Conservation (phyloP, 371 early-diverging fungal genomes). For the Circinella minor region DNA sequence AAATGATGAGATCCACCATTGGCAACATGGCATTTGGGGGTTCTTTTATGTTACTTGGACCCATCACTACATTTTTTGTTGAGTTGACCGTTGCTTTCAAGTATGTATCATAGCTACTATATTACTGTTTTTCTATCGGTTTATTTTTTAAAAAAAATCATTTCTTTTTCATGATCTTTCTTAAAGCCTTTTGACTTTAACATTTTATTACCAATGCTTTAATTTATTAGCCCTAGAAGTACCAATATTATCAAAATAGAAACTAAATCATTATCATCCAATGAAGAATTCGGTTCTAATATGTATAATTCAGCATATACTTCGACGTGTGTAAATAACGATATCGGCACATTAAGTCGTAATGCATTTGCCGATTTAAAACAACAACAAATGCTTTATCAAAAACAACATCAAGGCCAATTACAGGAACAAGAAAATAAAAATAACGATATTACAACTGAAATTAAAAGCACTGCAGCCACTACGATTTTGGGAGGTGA, state of each 20-base stretch:
- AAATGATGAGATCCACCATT: not conserved
- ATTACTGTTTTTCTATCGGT: not conserved
- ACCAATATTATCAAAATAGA: not conserved
- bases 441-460: not conserved
- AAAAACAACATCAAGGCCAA: not conserved
- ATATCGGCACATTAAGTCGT: not conserved
- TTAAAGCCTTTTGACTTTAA: no score
- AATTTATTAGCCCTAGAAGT: not conserved
- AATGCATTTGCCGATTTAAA: not conserved
- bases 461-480: not conserved
- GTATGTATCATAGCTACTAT: not conserved
- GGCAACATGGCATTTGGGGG: constrained; percentile 1
- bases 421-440: no score
- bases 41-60: not conserved
- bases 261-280: not conserved
- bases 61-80: not conserved
- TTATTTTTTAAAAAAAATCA: not conserved
- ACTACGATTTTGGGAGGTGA: not conserved
- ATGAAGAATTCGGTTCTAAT: not conserved
- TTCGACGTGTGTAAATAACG: not conserved
- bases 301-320: not conserved
- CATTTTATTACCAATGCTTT: no score
- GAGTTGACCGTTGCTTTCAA: not conserved
- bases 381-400: not conserved
- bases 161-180: no score